Percentiles rank a stretch among this genome's conserved stretches.
phyloP scores from a whole-genome alignment of 768 basidiomycete genomes.

The Pisolithus sp. region DNA sequence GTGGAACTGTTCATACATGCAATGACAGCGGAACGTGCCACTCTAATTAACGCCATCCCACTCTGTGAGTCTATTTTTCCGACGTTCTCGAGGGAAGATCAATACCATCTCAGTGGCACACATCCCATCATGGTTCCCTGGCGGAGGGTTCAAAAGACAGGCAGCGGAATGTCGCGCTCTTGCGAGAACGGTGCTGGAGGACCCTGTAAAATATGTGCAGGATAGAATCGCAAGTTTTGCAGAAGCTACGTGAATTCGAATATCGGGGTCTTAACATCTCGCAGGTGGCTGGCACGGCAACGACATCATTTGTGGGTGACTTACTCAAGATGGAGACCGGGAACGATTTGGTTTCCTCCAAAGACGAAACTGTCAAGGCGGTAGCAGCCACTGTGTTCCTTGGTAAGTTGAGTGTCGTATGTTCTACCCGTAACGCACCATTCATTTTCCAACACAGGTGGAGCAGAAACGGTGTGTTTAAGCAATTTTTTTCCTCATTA shows the following conservation, averaged over 20 bases:
- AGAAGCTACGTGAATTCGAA: not conserved
- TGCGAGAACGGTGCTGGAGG: not conserved
- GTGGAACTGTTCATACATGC: not conserved
- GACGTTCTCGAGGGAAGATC: too few species aligned
- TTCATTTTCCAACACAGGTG: slow-evolving; percentile 4
- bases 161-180: not conserved
- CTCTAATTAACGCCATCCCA: slow-evolving; percentile 8
- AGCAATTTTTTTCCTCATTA: not conserved
- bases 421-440: not conserved
- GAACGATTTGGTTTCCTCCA: not conserved
- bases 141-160: slow-evolving; percentile 1
- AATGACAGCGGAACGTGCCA: slow-evolving; percentile 3
- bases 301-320: slow-evolving; percentile 15
- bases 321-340: slow-evolving; percentile 6
- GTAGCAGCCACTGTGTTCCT: slow-evolving; percentile 18
- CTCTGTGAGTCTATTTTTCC: slow-evolving; percentile 9
- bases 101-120: slow-evolving; percentile 11
- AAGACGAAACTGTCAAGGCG: slow-evolving; percentile 12
- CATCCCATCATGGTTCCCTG: slow-evolving; percentile 18
- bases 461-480: slow-evolving; percentile 3
- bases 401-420: slow-evolving; percentile 7
- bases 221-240: slow-evolving; percentile 3
- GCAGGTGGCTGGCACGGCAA: slow-evolving; percentile 4
- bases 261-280: not conserved
- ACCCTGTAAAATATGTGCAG: slow-evolving; percentile 15